Evolutionary conservation across 176 grass and related monocot species (phyloP), one percentile per base, ranked within the genome.

Genomic region (Lolium perenne): DNA sequence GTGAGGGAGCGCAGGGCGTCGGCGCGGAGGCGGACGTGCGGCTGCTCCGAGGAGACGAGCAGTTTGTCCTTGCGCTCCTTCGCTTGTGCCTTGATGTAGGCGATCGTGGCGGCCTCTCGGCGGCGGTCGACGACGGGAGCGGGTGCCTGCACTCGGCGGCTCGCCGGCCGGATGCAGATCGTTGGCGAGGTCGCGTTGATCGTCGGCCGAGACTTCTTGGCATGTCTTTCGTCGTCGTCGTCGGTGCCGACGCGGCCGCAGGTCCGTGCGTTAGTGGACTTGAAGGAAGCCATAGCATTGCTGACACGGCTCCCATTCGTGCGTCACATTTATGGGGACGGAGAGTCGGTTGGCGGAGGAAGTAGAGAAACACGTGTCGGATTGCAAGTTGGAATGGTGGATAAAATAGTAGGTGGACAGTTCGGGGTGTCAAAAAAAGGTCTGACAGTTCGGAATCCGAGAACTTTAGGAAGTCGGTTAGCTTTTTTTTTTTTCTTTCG

Each of bases 181-280:
- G 40, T 23, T 17, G 10, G 55, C 35, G 20, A 43, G 55, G 76
- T 80, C 41, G 21, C 8, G 58, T 76, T 15, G 67, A 2, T 25
- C n/a, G 66, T 25, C n/a, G n/a, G 38, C n/a, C 51, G n/a, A 51
- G 38, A 20, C 67, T 83, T 83, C 81, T 83, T 83, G 67, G 67
- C 12, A 53, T 21, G 7, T 29, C 47, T 38, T 23, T 53, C 64
- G 3, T 6, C 61, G 61, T 18, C 62, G 25, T 6, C 61, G 61
- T 18, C 62, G 25, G 15, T 45, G 22, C 26, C 49, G 16, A 23
- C 53, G 17, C 10, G 32, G 53, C 10, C 1, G 20, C 38, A 41
- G 38, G 35, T 61, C 14, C 40, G 11, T 59, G 40, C 55, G 14
- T 25, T 8, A 20, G 32, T 16, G 80, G 50, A 2, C 3, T 80